phyloP scores from a whole-genome alignment of 1,139 yeast species.

The Taiozyma onychis region DNA sequence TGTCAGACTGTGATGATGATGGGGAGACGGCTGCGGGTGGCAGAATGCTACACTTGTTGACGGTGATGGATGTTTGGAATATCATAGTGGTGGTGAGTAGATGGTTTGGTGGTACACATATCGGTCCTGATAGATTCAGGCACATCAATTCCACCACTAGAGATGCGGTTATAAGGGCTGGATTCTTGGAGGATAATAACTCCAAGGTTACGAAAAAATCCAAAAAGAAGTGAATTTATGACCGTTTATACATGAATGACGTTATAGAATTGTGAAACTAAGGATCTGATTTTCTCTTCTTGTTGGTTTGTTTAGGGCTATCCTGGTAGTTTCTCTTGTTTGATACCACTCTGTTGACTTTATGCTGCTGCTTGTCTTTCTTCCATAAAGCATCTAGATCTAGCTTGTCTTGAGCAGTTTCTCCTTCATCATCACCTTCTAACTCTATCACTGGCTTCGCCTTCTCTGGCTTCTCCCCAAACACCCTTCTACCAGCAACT shows the following conservation, averaged over 20 bases:
- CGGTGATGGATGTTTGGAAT: constrained; percentile 75
- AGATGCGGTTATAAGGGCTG: constrained; percentile 70
- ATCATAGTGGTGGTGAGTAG: constrained; percentile 67
- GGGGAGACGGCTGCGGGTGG: constrained; percentile 98
- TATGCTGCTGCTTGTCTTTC: constrained; percentile 7
- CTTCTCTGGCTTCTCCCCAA: constrained; percentile 19
- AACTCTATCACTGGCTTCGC: constrained; percentile 7
- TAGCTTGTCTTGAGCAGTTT: constrained; percentile 19
- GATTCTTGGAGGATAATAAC: constrained; percentile 32
- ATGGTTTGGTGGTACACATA: constrained; percentile 90
- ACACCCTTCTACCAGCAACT: constrained; percentile 27
- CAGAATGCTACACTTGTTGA: constrained; percentile 70
- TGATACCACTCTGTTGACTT: constrained; percentile 11
- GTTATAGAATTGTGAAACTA: constrained; percentile 1
- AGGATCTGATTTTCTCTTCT: constrained; percentile 17
- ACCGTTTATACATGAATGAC: not conserved
- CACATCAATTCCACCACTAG: constrained; percentile 89
- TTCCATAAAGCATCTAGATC: constrained; percentile 32
- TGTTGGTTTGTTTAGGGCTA: constrained; percentile 14
- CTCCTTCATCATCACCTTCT: constrained; percentile 11
- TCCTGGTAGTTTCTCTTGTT: constrained; percentile 11
- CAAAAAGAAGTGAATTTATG: constrained; percentile 16
- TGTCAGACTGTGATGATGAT: constrained; percentile 91
- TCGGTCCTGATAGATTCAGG: constrained; percentile 92
- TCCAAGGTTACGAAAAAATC: constrained; percentile 22